Percentiles rank a stretch among this genome's conserved stretches.
Evolutionary conservation across 2,329 filamentous ascomycete genomes (phyloP).

Genomic region (Epichloe elymi): DNA sequence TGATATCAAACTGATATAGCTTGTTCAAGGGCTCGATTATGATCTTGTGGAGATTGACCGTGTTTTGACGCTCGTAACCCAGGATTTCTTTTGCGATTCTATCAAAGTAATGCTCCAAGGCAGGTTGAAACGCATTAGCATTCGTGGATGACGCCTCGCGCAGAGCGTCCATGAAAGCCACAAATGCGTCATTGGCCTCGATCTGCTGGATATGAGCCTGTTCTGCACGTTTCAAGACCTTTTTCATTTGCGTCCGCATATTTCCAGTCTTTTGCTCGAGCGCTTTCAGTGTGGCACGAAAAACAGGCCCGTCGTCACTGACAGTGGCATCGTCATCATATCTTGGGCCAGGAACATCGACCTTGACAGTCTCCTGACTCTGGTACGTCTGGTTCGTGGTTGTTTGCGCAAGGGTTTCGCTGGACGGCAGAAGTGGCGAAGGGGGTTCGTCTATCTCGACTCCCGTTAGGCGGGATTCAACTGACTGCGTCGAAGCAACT

Average conservation of each 20-base stretch:
- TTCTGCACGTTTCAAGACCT: slow-evolving; percentile 88
- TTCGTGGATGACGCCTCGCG: slow-evolving; percentile 83
- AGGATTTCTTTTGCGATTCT: slow-evolving; percentile 89
- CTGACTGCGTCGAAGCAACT: slow-evolving; percentile 75
- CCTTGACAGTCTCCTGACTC: slow-evolving; percentile 49
- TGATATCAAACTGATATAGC: slow-evolving; percentile 91
- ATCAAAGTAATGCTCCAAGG: slow-evolving; percentile 95
- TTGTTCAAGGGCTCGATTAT: slow-evolving; percentile 91
- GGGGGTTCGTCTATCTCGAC: slow-evolving; percentile 49
- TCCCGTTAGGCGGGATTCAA: slow-evolving; percentile 69
- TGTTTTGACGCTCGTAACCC: slow-evolving; percentile 73
- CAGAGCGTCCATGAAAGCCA: slow-evolving; percentile 71
- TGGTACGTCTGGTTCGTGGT: slow-evolving; percentile 13
- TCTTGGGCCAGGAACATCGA: slow-evolving; percentile 77
- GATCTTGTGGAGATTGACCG: slow-evolving; percentile 71
- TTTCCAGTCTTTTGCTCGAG: slow-evolving; percentile 93
- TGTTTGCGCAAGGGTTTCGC: slow-evolving; percentile 22
- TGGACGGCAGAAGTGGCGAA: slow-evolving; percentile 33
- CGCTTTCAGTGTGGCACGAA: slow-evolving; percentile 91
- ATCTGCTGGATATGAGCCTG: slow-evolving; percentile 67
- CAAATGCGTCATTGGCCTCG: slow-evolving; percentile 74
- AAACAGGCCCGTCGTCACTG: slow-evolving; percentile 85
- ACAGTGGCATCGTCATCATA: slow-evolving; percentile 75
- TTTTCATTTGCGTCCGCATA: slow-evolving; percentile 91
- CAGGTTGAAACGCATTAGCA: slow-evolving; percentile 91